Conservation (phyloP, 108 stramenopile species). For the Nitzschia sp. region DNA sequence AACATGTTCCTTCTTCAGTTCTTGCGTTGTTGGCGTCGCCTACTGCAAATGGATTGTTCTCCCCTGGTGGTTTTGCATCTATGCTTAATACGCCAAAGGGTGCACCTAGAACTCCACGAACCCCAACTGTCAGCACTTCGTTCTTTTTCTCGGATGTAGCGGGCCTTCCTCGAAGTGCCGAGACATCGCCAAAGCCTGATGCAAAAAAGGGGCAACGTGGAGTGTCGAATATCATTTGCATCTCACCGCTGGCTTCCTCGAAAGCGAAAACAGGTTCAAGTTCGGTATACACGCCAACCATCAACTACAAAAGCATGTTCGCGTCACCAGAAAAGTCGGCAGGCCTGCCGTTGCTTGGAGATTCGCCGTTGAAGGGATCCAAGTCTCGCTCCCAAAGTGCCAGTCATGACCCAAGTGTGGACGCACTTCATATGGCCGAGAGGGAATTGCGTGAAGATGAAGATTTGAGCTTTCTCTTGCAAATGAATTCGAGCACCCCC, state of each 20-base stretch:
- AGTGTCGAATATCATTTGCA: slow-evolving; percentile 72
- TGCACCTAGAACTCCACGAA: slow-evolving; percentile 52
- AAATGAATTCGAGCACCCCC: slow-evolving; percentile 73
- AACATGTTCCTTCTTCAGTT: slow-evolving; percentile 25
- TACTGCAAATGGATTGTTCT: slow-evolving; percentile 72
- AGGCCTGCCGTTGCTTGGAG: slow-evolving; percentile 35
- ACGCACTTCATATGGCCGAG: slow-evolving; percentile 71
- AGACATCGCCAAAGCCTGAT: slow-evolving; percentile 36
- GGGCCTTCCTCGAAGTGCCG: slow-evolving; percentile 38
- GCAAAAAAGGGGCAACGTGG: slow-evolving; percentile 12
- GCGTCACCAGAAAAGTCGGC: slow-evolving; percentile 52
- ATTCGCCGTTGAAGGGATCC: slow-evolving; percentile 38
- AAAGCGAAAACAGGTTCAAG: slow-evolving; percentile 28
- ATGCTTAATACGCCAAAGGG: slow-evolving; percentile 70
- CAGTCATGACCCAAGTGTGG: slow-evolving; percentile 41
- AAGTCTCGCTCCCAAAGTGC: slow-evolving; percentile 21
- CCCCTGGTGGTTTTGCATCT: slow-evolving; percentile 63
- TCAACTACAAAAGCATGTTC: slow-evolving; percentile 77
- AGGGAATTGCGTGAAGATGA: slow-evolving; percentile 79
- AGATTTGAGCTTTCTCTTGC: slow-evolving; percentile 78
- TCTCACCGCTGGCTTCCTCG: slow-evolving; percentile 73
- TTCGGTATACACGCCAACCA: slow-evolving; percentile 43
- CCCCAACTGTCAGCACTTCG: slow-evolving; percentile 56
- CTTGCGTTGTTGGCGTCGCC: slow-evolving; percentile 83
- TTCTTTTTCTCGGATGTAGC: slow-evolving; percentile 71